These are phyloP conservation scores for Apiosordaria backusii DNA, from an alignment of 495 filamentous ascomycete species.

Conservation along the genomic window DNA sequence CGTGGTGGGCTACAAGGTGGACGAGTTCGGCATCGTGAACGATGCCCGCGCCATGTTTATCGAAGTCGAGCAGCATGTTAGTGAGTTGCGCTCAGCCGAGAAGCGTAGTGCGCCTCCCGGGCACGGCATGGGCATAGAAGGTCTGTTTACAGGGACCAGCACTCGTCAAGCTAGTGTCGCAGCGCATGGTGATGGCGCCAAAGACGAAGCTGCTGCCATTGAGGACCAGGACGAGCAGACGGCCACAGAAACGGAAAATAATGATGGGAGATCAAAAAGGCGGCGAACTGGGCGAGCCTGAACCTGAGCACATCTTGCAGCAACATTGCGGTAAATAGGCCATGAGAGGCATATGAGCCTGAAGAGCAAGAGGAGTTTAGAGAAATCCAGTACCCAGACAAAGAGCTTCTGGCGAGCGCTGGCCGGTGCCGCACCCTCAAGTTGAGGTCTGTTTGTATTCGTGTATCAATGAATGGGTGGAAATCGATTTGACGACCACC, in stretches of 20 bases:
- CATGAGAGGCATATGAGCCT: too few species aligned
- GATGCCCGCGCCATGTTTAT: slow-evolving; percentile 80
- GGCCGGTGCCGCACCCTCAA: neutral
- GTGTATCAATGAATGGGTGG: neutral
- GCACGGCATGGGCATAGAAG: slow-evolving; percentile 9
- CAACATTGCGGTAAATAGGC: neutral
- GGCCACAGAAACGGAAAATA: slow-evolving; percentile 7
- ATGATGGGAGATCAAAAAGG: slow-evolving; percentile 1
- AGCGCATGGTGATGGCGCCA: slow-evolving; percentile 7
- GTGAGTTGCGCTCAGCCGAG: slow-evolving; percentile 44
- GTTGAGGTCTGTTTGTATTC: neutral
- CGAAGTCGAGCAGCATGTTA: slow-evolving; percentile 63
- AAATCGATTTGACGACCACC: neutral
- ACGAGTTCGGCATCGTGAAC: slow-evolving; percentile 77
- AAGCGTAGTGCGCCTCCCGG: slow-evolving; percentile 20
- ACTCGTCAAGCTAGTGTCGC: slow-evolving; percentile 32
- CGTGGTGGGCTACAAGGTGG: slow-evolving; percentile 51
- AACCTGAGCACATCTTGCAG: neutral
- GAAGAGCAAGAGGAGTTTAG: neutral
- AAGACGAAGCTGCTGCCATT: slow-evolving; percentile 6
- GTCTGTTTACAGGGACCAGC: slow-evolving; percentile 25
- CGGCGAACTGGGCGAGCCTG: neutral
- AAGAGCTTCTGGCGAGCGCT: too few species aligned
- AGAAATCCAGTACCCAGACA: too few species aligned
- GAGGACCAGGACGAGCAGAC: slow-evolving; percentile 11